Evolutionary conservation across 129 eudicot genomes (phyloP).

Genomic region (Tanacetum coccineum): DNA sequence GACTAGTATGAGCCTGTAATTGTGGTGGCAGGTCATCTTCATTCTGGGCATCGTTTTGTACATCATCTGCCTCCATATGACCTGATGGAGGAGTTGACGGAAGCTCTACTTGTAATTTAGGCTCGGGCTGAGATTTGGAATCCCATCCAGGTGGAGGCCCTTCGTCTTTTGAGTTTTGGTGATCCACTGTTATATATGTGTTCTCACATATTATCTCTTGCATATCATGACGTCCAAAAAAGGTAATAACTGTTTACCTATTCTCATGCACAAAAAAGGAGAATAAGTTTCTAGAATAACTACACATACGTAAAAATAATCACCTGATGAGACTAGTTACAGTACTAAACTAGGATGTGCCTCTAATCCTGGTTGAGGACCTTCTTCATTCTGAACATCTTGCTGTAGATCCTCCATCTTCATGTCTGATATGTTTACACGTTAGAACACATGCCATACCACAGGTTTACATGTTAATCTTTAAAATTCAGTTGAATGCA

Average conservation of each 20-base stretch:
- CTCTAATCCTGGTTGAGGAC: too few species aligned
- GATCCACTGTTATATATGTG: too few species aligned
- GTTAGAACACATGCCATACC: too few species aligned
- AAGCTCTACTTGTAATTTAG: slow-evolving; percentile 15
- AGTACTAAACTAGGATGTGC: too few species aligned
- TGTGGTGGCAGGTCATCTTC: slow-evolving; percentile 35
- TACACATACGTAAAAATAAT: too few species aligned
- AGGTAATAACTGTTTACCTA: too few species aligned
- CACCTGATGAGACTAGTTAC: too few species aligned
- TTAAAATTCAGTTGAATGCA: not conserved
- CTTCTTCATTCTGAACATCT: too few species aligned
- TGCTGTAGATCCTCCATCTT: slow-evolving; percentile 20
- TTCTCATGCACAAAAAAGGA: too few species aligned
- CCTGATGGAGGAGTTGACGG: slow-evolving; percentile 21
- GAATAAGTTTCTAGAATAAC: too few species aligned
- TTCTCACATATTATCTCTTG: too few species aligned
- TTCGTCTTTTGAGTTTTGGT: slow-evolving; percentile 23
- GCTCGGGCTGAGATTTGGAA: slow-evolving; percentile 16
- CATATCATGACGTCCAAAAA: too few species aligned
- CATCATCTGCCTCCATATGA: slow-evolving; percentile 25
- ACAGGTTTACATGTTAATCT: not conserved
- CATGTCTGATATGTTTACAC: slow-evolving; percentile 23
- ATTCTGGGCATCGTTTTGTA: slow-evolving; percentile 7
- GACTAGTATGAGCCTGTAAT: not conserved
- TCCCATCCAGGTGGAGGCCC: slow-evolving; percentile 47